Evolutionary conservation across 176 grass and related monocot species (phyloP), one percentile per base, ranked within the genome.

Genomic region (Luzula sylvatica): DNA sequence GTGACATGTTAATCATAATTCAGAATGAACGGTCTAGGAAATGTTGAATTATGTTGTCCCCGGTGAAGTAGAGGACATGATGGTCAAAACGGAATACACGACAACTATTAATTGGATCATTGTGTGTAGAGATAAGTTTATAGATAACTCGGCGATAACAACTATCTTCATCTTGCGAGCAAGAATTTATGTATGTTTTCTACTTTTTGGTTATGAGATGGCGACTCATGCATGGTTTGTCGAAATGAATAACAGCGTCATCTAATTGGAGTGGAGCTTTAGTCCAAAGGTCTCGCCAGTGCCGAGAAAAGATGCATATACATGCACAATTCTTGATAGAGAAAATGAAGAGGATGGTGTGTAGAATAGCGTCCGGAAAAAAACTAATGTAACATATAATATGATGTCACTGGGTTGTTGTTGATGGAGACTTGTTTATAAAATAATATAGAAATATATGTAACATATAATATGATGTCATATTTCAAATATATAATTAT

Each of bases 341-440:
- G 45, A 49, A n/a, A 49, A 49, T 9, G n/a, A n/a, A 49, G 45
- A 49, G 45, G 45, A 49, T 19, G n/a, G 45, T 49, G 45, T 15
- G 14, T 9, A 49, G 45, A 19, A 48, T 9, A 49, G 45, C 45
- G 12, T 49, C 45, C 2, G 45, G 45, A 2, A 49, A 20, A 17
- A 15, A 7, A 19, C 13, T 15, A 20, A 49, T 15, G n/a, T 49
- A n/a, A 20, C 17, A 49, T 20, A n/a, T n/a, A n/a, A n/a, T n/a
- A n/a, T n/a, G n/a, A n/a, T 20, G 14, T 18, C 45, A 15, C 14
- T 20, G n/a, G 7, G n/a, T n/a, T n/a, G n/a, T n/a, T n/a, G n/a
- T n/a, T n/a, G n/a, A n/a, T n/a, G n/a, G n/a, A n/a, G n/a, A n/a
- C n/a, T n/a, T n/a, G n/a, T n/a, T n/a, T n/a, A n/a, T n/a, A n/a